A percentile compares a stretch with the other conserved stretches of the same genome.
These are phyloP conservation scores for Porpolomopsis calyptriformis DNA, from an alignment of 768 basidiomycete species.

Conservation along the genomic window DNA sequence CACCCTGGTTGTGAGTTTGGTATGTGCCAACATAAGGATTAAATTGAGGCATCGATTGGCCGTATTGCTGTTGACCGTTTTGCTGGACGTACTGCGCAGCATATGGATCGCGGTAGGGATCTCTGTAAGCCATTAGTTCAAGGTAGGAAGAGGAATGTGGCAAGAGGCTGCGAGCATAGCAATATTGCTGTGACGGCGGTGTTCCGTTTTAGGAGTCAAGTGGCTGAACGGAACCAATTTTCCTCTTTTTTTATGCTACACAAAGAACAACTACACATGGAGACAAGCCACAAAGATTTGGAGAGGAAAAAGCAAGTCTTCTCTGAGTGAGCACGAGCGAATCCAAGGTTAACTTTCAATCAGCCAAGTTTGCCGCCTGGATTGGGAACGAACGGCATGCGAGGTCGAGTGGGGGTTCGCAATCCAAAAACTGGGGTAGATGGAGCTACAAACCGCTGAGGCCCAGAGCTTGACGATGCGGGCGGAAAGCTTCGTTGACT, in stretches of 20 bases:
- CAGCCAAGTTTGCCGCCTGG: neutral
- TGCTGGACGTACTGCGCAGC: constrained; percentile 9
- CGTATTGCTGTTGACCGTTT: constrained; percentile 18
- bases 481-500: neutral
- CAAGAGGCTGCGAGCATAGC: neutral
- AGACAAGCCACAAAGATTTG: no score
- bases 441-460: constrained; percentile 8
- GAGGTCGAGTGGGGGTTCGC: constrained; percentile 19
- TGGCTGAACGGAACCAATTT: no score
- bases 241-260: no score
- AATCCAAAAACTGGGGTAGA: constrained; percentile 9
- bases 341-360: neutral
- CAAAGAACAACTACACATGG: no score
- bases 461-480: neutral
- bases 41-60: constrained; percentile 37
- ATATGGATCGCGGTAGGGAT: constrained; percentile 32
- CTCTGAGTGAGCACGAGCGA: neutral
- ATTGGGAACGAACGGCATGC: neutral
- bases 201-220: no score
- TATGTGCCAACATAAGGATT: constrained; percentile 35
- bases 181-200: neutral
- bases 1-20: constrained; percentile 27
- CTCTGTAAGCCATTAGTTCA: constrained; percentile 39
- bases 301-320: no score
- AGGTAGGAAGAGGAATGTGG: constrained; percentile 12